Conservation (phyloP, 2,329 filamentous ascomycete species). For the Trichoderma atroviride region DNA sequence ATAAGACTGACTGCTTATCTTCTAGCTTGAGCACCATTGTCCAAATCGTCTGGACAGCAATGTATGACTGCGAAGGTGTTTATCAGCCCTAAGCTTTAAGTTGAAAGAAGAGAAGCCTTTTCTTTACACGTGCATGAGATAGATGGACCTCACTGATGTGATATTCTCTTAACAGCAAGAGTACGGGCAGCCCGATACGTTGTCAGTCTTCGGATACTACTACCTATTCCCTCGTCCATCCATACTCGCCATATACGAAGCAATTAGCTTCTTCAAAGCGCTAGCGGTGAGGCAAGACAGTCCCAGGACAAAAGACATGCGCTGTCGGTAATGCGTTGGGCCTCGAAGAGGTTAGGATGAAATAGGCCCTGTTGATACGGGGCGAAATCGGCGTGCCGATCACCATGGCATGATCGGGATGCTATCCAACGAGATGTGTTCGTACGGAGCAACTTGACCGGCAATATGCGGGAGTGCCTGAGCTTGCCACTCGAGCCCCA, state of each 20-base stretch:
- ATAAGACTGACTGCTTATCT: not conserved
- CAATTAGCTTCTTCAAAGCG: not conserved
- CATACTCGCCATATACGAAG: not conserved
- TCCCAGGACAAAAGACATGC: not conserved
- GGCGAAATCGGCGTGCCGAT: conserved; percentile 4
- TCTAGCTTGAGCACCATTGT: not conserved
- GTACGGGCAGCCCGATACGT: not conserved
- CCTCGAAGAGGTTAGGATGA: not conserved
- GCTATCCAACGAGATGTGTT: not conserved
- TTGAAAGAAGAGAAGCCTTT: not conserved
- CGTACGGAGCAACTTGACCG: not conserved
- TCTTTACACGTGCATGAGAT: not conserved
- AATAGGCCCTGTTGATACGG: conserved; percentile 1
- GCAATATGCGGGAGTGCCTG: conserved; percentile 14
- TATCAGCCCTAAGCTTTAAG: not conserved
- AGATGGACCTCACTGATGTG: not conserved
- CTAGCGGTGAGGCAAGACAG: not conserved
- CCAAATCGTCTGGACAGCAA: not conserved
- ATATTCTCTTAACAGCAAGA: not conserved
- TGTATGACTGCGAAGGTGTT: not conserved
- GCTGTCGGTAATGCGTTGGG: not conserved
- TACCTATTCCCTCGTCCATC: not conserved
- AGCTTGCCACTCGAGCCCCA: conserved; percentile 2
- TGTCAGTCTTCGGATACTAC: not conserved
- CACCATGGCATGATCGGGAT: conserved; percentile 12